Conservation (phyloP, 106 monocot genomes). For the Dendrobium chrysotoxum region DNA sequence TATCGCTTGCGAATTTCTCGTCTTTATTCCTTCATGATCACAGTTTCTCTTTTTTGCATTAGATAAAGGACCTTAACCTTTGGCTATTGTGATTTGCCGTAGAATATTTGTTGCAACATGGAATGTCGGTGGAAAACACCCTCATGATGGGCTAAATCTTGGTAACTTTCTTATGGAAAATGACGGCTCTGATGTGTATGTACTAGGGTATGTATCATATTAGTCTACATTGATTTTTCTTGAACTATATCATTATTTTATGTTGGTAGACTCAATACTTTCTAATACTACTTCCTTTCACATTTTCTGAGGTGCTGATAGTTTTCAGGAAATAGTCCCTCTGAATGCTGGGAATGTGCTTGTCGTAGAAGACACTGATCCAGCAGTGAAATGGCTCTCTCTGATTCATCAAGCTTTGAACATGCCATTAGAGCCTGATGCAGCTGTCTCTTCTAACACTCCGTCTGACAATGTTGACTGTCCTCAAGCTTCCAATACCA, state of each 20-base stretch:
- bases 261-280: not conserved
- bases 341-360: conserved; percentile 81
- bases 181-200: conserved; percentile 60
- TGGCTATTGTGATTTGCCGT: not conserved
- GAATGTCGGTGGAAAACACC: conserved; percentile 77
- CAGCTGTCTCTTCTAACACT: conserved; percentile 17
- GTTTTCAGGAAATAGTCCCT: conserved; percentile 88
- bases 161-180: conserved; percentile 43
- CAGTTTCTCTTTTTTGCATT: not conserved
- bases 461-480: conserved; percentile 13
- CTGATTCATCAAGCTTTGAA: conserved; percentile 69
- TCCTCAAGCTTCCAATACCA: conserved; percentile 7
- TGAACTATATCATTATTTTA: not conserved
- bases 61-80: not conserved
- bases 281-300: not conserved
- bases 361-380: conserved; percentile 67
- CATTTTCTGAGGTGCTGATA: conserved; percentile 13
- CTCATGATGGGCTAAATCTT: conserved; percentile 45
- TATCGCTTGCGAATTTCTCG: not conserved
- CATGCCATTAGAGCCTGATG: conserved; percentile 4
- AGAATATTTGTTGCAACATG: conserved; percentile 72
- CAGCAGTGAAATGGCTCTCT: conserved; percentile 65
- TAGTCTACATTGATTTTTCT: not conserved
- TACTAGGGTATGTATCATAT: conserved; percentile 48
- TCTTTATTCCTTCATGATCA: not conserved